phyloP scores from a whole-genome alignment of 116 monocot genomes.

The Zostera marina region DNA sequence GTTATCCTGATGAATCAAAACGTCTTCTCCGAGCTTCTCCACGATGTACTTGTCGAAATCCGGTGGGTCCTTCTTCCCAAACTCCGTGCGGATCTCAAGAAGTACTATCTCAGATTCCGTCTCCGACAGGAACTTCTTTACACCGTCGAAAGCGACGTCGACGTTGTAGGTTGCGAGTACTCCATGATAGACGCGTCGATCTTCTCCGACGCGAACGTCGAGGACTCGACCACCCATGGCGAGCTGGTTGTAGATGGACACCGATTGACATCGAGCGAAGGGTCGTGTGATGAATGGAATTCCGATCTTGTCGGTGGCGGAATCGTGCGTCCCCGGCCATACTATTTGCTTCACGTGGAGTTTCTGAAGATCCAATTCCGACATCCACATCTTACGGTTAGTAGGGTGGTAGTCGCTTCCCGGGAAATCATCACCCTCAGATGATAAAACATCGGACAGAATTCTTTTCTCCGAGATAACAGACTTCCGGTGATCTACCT shows the following conservation, averaged over 20 bases:
- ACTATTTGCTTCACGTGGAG: conserved; percentile 35
- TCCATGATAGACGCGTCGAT: conserved; percentile 45
- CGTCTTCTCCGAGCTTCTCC: conserved; percentile 26
- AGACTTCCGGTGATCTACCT: conserved; percentile 26
- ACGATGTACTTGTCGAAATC: conserved; percentile 30
- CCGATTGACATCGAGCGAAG: conserved; percentile 61
- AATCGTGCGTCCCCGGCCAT: conserved; percentile 66
- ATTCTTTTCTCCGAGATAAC: conserved; percentile 24
- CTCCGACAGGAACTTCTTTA: conserved; percentile 34
- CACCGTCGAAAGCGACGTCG: conserved; percentile 29
- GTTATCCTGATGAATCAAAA: conserved; percentile 38
- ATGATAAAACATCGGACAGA: conserved; percentile 17
- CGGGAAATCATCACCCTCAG: conserved; percentile 29
- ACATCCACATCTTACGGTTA: conserved; percentile 60
- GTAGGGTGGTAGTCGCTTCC: conserved; percentile 41
- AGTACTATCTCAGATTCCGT: conserved; percentile 34
- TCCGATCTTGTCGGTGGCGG: conserved; percentile 65
- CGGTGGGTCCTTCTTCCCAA: conserved; percentile 41
- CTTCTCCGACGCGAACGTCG: conserved; percentile 38
- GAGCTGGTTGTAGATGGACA: conserved; percentile 55
- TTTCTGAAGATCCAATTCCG: conserved; percentile 16
- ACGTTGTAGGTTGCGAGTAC: conserved; percentile 35
- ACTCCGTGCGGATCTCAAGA: conserved; percentile 57
- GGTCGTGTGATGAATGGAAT: conserved; percentile 37
- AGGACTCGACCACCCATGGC: conserved; percentile 37